phyloP scores from a whole-genome alignment of 2,329 filamentous ascomycete genomes.

The Neofusicoccum parvum region DNA sequence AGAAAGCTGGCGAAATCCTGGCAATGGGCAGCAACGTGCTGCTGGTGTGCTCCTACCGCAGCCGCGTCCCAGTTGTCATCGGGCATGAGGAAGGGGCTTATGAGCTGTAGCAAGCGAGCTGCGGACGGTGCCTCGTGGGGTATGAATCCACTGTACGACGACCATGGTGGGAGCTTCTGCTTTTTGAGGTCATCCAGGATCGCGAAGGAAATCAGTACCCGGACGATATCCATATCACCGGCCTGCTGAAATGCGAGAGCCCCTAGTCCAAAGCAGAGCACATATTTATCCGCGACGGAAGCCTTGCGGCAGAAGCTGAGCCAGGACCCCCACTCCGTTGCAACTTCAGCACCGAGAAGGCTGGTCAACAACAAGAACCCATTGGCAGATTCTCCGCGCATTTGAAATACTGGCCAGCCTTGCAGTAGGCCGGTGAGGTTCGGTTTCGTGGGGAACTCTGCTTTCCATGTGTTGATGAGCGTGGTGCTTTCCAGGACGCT shows the following conservation, averaged over 20 bases:
- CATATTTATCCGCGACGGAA: slow-evolving; percentile 32
- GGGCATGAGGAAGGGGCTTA: background rate
- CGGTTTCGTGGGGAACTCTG: background rate
- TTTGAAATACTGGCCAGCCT: background rate
- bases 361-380: slow-evolving; percentile 40
- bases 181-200: slow-evolving; percentile 43
- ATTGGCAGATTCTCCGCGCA: slow-evolving; percentile 26
- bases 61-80: too few species aligned
- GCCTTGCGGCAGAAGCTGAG: slow-evolving; percentile 40
- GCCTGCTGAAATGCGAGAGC: slow-evolving; percentile 46
- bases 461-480: background rate
- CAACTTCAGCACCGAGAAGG: slow-evolving; percentile 41
- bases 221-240: slow-evolving; percentile 44
- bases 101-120: slow-evolving; percentile 32
- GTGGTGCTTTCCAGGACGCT: background rate
- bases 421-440: background rate
- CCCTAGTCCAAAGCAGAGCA: slow-evolving; percentile 52
- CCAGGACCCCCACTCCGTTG: slow-evolving; percentile 49
- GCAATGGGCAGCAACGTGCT: slow-evolving; percentile 34
- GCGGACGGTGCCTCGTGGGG: slow-evolving; percentile 36
- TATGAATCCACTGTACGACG: slow-evolving; percentile 38
- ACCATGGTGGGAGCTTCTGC: slow-evolving; percentile 39
- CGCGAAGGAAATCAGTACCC: slow-evolving; percentile 50
- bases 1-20: slow-evolving; percentile 45
- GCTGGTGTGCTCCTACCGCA: slow-evolving; percentile 17